Conservation (phyloP, 129 eudicot species). For the Kitagawia praeruptora region DNA sequence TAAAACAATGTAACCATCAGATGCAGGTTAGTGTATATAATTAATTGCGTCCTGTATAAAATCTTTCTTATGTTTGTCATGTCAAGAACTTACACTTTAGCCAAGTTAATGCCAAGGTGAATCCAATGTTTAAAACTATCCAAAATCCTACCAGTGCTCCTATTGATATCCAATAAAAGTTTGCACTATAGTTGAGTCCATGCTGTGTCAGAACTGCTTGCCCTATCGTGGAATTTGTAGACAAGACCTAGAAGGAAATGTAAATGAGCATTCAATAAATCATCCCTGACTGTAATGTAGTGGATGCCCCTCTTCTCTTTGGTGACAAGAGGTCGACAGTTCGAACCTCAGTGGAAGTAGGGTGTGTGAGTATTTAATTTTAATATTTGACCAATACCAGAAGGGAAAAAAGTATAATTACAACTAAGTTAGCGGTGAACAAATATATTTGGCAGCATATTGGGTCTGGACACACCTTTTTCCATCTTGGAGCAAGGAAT, state of each 20-base stretch:
- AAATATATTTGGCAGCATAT: background rate
- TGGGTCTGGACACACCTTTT: constrained; percentile 3
- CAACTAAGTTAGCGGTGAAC: background rate
- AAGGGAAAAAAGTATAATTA: background rate
- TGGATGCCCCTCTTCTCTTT: background rate
- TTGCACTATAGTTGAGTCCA: constrained; percentile 8
- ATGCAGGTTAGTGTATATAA: constrained; percentile 8
- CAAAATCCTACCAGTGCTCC: constrained; percentile 14
- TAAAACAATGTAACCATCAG: background rate
- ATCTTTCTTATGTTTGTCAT: background rate
- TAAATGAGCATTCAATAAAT: background rate
- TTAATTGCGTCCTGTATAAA: background rate
- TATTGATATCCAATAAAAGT: constrained; percentile 12
- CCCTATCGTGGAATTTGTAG: constrained; percentile 13
- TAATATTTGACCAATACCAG: background rate
- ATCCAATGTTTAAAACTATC: constrained; percentile 3
- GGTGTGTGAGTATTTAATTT: background rate
- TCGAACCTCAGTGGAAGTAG: background rate
- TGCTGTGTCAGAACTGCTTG: constrained; percentile 8
- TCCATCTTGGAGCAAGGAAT: constrained; percentile 20
- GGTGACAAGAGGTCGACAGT: background rate
- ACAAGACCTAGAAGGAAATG: background rate
- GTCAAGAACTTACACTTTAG: constrained; percentile 1
- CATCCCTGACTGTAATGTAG: background rate
- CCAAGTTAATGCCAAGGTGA: constrained; percentile 5